Conservation (phyloP, 2,329 filamentous ascomycete genomes). For the Neofusicoccum ribis region DNA sequence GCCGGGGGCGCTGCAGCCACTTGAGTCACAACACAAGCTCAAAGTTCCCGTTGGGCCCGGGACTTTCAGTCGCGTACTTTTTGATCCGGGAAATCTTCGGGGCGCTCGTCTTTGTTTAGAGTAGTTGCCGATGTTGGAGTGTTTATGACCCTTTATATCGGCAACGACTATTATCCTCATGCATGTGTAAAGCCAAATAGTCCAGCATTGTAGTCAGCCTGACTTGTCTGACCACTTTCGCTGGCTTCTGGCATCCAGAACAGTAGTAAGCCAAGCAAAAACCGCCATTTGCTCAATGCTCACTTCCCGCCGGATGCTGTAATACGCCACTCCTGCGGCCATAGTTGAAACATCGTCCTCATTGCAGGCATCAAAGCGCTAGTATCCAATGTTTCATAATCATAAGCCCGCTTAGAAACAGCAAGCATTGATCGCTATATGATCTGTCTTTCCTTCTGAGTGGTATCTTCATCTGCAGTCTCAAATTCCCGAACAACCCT, state of each 20-base stretch:
- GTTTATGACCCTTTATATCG: no score
- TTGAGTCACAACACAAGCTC: constrained; percentile 5
- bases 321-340: neutral
- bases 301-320: neutral
- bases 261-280: neutral
- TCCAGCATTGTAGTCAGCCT: no score
- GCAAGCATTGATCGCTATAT: neutral
- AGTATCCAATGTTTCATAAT: neutral
- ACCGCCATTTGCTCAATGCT: neutral
- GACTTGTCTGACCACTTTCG: no score
- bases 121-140: no score
- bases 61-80: neutral
- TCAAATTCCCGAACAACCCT: neutral
- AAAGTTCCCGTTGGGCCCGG: neutral
- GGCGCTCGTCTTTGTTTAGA: no score
- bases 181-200: no score
- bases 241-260: no score
- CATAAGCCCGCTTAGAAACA: neutral
- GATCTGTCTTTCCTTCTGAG: neutral
- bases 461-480: neutral
- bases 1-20: neutral
- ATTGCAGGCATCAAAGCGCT: neutral
- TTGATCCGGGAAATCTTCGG: constrained; percentile 4
- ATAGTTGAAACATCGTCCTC: no score
- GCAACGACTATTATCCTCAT: no score